Evolutionary conservation across 768 basidiomycete genomes (phyloP), one percentile per base, ranked within the genome.

Genomic region (Mycena filopes): DNA sequence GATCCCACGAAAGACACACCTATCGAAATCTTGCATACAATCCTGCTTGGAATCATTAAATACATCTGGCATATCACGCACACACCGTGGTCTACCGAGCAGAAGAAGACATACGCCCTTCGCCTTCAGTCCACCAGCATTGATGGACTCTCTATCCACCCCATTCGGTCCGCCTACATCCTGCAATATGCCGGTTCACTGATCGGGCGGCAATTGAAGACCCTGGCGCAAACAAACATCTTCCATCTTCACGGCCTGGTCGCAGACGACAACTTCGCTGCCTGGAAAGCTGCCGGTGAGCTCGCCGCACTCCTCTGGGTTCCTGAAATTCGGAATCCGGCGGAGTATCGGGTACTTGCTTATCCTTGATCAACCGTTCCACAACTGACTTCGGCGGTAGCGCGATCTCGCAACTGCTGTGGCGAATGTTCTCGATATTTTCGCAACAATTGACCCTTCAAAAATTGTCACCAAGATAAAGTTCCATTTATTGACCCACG

Each of bases 181-280:
- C 76, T 80, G 68, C 80, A 83, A 46, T 83, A 84, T 63, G 68
- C 72, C 0, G 81, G 80, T 55, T 78, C 77, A 1, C 71, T 85
- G 1, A 79, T 83, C 42, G 82, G 82, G 13, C 72, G 71, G 9
- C 82, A 83, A 36, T 75, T 83, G 54, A 83, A 83, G 60, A 78
- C 76, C 0, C 20, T 83, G 0, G 70, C 69, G 4, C 82, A 84
- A 67, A 73, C 76, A 8, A 74, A 71, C 26, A 59, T 71, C 0
- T 84, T 83, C 65, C 80, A 82, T 60, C 66, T 79, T 0, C 74
- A 80, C 28, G 75, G 79, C 26, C 71, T 84, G 4, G 71, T 78
- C 0, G 63, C 70, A 3, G 6, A 47, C 0, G 33, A 10, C 4
- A 68, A 75, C 0, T 76, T 81, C 23, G 15, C 55, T 10, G 67